Evolutionary conservation across 2,329 filamentous ascomycete genomes (phyloP).

Genomic region (Monosporascus sp.): DNA sequence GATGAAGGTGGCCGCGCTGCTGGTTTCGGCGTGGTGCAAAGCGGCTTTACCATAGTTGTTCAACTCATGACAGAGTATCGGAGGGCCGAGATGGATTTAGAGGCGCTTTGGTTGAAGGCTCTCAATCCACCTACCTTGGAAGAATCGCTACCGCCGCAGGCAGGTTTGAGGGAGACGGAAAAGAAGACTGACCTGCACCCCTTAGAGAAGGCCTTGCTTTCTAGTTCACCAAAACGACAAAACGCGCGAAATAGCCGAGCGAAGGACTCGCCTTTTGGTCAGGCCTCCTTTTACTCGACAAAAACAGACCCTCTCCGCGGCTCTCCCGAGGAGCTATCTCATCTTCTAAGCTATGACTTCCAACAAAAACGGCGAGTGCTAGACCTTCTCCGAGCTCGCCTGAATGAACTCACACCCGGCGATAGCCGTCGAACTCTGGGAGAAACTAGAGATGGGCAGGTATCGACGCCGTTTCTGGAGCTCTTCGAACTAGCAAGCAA

Average conservation of each 20-base stretch:
- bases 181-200: conserved; percentile 13
- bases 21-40: conserved; percentile 62
- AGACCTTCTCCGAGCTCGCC: conserved; percentile 15
- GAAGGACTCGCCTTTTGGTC: conserved; percentile 7
- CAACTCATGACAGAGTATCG: conserved; percentile 53
- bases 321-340: conserved; percentile 9
- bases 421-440: conserved; percentile 1
- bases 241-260: conserved; percentile 1
- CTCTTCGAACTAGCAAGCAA: conserved; percentile 22
- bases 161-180: conserved; percentile 3
- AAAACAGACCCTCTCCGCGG: conserved; percentile 2
- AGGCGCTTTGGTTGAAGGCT: conserved; percentile 43
- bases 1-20: conserved; percentile 55
- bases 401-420: conserved; percentile 12
- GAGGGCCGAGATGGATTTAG: conserved; percentile 47
- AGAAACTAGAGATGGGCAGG: background rate
- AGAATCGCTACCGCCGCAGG: background rate
- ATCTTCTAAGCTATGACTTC: conserved; percentile 15
- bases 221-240: conserved; percentile 6
- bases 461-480: conserved; percentile 11
- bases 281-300: conserved; percentile 18
- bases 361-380: conserved; percentile 20
- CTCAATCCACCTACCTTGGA: conserved; percentile 10
- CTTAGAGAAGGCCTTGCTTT: conserved; percentile 10
- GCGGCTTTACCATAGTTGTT: conserved; percentile 48